A percentile compares a stretch with the other conserved stretches of the same genome.
These are phyloP conservation scores for Kondoa malvinella DNA, from an alignment of 768 basidiomycete species.

Conservation along the genomic window DNA sequence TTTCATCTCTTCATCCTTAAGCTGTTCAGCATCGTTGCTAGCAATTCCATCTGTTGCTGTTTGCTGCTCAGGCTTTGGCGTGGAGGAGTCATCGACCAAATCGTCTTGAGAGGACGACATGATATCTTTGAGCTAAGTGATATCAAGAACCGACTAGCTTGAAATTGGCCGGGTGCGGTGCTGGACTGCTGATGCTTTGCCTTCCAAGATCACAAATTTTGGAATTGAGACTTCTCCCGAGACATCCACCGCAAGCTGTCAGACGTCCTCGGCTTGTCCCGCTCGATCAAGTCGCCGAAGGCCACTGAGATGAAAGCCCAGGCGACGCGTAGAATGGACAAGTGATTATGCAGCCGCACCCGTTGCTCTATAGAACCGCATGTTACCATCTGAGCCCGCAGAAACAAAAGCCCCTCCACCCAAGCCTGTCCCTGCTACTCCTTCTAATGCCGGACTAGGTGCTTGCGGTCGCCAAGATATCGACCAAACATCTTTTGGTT, in stretches of 20 bases:
- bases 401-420: not conserved
- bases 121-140: not conserved
- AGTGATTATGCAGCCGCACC: not conserved
- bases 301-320: no score
- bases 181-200: not conserved
- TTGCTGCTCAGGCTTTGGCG: not conserved
- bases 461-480: constrained; percentile 20
- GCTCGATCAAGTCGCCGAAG: no score
- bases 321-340: no score
- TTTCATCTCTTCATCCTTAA: not conserved
- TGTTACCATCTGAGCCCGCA: not conserved
- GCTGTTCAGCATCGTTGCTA: not conserved
- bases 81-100: not conserved
- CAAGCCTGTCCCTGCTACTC: not conserved
- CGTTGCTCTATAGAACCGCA: not conserved
- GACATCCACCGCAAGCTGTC: no score
- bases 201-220: not conserved
- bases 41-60: not conserved
- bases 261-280: no score
- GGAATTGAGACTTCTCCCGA: no score
- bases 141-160: not conserved
- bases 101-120: not conserved
- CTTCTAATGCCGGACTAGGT: not conserved
- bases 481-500: constrained; percentile 20
- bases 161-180: not conserved